phyloP scores from a whole-genome alignment of 2,329 filamentous ascomycete genomes.

The Talaromyces sp. region DNA sequence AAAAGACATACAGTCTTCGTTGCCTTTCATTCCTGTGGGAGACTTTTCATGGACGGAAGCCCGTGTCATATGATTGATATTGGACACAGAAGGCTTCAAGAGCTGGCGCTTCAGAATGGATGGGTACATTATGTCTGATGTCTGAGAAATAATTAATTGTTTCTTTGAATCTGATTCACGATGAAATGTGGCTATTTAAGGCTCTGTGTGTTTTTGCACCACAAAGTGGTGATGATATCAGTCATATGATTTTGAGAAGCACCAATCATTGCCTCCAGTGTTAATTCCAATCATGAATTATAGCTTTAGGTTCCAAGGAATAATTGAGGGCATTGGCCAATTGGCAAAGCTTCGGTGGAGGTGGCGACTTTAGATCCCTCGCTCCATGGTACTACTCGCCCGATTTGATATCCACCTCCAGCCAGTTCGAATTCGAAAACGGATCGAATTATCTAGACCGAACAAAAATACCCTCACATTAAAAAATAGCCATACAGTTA shows the following conservation, averaged over 20 bases:
- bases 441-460: no score
- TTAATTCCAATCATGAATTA: not conserved
- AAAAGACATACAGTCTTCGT: slow-evolving; percentile 13
- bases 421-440: no score
- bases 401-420: not conserved
- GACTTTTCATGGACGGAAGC: slow-evolving; percentile 14
- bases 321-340: slow-evolving; percentile 3
- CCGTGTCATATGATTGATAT: slow-evolving; percentile 5
- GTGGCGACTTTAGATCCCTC: slow-evolving; percentile 9
- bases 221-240: slow-evolving; percentile 16
- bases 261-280: not conserved
- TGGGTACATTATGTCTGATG: slow-evolving; percentile 9
- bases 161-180: not conserved
- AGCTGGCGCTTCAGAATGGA: slow-evolving; percentile 15
- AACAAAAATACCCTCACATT: not conserved
- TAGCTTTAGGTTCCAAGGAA: not conserved
- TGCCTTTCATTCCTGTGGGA: slow-evolving; percentile 1
- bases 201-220: not conserved
- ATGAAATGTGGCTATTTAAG: not conserved
- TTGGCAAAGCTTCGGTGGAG: slow-evolving; percentile 7
- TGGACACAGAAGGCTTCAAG: slow-evolving; percentile 6
- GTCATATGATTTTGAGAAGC: slow-evolving; percentile 6
- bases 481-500: slow-evolving; percentile 50
- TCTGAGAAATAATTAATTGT: not conserved
- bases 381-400: slow-evolving; percentile 7